Conservation (phyloP, 2,329 filamentous ascomycete species). For the Sporothrix sp. region DNA sequence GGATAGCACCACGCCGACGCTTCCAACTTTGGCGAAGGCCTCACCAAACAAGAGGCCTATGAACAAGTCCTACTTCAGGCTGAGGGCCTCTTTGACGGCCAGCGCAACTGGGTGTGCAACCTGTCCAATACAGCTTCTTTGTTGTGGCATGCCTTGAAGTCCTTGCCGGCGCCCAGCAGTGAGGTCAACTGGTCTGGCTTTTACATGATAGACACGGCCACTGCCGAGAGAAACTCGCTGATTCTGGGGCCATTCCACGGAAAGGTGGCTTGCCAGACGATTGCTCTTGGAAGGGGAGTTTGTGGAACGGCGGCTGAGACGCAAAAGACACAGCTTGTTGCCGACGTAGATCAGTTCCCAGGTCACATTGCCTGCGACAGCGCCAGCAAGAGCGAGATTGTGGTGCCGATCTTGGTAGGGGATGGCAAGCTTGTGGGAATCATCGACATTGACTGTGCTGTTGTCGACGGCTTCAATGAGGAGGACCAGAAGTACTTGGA, state of each 20-base stretch:
- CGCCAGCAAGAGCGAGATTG: conserved; percentile 68
- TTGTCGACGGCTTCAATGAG: conserved; percentile 55
- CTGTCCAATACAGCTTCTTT: conserved; percentile 66
- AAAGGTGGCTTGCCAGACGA: conserved; percentile 70
- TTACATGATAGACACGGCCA: conserved; percentile 50
- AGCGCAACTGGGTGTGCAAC: conserved; percentile 81
- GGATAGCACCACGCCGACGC: conserved; percentile 77
- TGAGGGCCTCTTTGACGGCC: conserved; percentile 57
- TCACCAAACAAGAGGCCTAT: conserved; percentile 65
- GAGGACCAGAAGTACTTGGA: conserved; percentile 59
- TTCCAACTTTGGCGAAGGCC: conserved; percentile 57
- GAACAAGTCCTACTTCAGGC: conserved; percentile 64
- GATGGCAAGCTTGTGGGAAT: conserved; percentile 40
- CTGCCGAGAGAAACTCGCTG: conserved; percentile 40
- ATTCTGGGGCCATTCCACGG: conserved; percentile 75
- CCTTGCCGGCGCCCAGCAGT: conserved; percentile 53
- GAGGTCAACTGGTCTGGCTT: conserved; percentile 76
- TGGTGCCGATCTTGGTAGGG: conserved; percentile 55
- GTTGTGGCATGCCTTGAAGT: conserved; percentile 71
- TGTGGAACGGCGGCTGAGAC: conserved; percentile 60
- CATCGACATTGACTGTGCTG: conserved; percentile 71
- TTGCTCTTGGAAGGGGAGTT: conserved; percentile 62
- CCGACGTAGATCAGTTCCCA: conserved; percentile 63
- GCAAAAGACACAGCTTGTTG: conserved; percentile 53
- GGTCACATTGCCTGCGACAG: conserved; percentile 77